Percentiles rank a stretch among this genome's conserved stretches.
phyloP scores from a whole-genome alignment of 192 early-diverging fungal species.

The Endogone sp. region DNA sequence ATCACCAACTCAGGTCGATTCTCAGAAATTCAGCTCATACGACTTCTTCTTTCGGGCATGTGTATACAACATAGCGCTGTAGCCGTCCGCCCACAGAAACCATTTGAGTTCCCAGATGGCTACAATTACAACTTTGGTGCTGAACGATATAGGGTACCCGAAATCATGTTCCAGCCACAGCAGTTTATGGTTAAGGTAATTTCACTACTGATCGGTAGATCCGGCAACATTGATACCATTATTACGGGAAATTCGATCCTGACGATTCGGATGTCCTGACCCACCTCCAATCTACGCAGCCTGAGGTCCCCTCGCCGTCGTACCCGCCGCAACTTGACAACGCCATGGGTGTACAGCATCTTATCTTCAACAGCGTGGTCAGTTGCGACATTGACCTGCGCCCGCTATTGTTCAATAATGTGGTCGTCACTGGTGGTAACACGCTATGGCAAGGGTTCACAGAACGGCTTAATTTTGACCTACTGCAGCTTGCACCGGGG shows the following conservation, averaged over 20 bases:
- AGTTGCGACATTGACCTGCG: conserved; percentile 87
- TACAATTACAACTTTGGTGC: conserved; percentile 80
- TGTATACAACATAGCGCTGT: conserved; percentile 34
- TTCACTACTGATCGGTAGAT: background rate
- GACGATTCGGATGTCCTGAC: background rate
- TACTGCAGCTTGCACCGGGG: conserved; percentile 58
- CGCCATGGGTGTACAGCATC: conserved; percentile 62
- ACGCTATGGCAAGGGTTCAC: conserved; percentile 82
- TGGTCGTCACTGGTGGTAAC: conserved; percentile 90
- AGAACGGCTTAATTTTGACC: conserved; percentile 77
- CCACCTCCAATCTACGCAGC: background rate
- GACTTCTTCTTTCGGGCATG: no score
- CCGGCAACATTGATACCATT: background rate
- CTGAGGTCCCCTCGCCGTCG: background rate
- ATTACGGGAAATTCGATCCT: background rate
- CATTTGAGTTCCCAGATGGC: conserved; percentile 95
- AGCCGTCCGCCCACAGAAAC: conserved; percentile 66
- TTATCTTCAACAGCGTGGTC: conserved; percentile 69
- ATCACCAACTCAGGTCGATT: no score
- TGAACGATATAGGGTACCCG: conserved; percentile 78
- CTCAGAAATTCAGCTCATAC: no score
- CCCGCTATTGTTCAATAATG: conserved; percentile 71
- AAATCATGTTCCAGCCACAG: conserved; percentile 82
- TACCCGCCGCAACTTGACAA: conserved; percentile 20
- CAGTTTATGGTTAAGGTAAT: conserved; percentile 46